These are phyloP conservation scores for Gelatoporia subvermispora DNA, from an alignment of 768 basidiomycete species.

Conservation along the genomic window DNA sequence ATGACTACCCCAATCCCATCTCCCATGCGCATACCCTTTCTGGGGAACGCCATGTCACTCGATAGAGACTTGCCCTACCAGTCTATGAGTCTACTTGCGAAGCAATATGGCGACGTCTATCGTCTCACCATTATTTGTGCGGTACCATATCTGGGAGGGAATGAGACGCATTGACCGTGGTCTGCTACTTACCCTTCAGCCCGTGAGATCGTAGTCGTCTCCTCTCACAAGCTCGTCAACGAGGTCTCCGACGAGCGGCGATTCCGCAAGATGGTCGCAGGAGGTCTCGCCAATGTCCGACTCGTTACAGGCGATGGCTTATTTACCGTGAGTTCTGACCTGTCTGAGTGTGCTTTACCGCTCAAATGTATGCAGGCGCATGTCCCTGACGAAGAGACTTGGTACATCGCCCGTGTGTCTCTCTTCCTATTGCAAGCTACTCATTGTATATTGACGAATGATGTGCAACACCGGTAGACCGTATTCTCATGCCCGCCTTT, in stretches of 20 bases:
- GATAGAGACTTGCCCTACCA: constrained; percentile 31
- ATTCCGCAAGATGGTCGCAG: constrained; percentile 36
- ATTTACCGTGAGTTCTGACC: constrained; percentile 30
- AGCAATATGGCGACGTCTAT: constrained; percentile 40
- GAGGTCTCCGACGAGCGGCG: constrained; percentile 39
- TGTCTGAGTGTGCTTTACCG: constrained; percentile 12
- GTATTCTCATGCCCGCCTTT: constrained; percentile 38
- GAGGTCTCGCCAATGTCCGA: constrained; percentile 30
- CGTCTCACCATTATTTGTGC: constrained; percentile 31
- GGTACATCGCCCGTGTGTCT: constrained; percentile 37
- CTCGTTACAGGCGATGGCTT: constrained; percentile 36
- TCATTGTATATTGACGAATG: too few relatives aligned
- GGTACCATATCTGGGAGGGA: too few relatives aligned
- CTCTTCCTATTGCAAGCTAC: background rate
- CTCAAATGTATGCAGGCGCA: constrained; percentile 24
- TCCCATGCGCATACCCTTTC: constrained; percentile 35
- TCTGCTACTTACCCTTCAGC: constrained; percentile 14
- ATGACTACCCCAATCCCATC: constrained; percentile 37
- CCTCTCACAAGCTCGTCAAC: constrained; percentile 31
- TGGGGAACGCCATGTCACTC: constrained; percentile 34
- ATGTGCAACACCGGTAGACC: constrained; percentile 19
- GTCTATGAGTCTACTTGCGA: constrained; percentile 29
- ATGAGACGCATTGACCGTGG: too few relatives aligned
- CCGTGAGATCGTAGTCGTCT: constrained; percentile 24
- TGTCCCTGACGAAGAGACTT: constrained; percentile 36